Conservation (phyloP, 345 rosid genomes). For the Nephelium lappaceum region DNA sequence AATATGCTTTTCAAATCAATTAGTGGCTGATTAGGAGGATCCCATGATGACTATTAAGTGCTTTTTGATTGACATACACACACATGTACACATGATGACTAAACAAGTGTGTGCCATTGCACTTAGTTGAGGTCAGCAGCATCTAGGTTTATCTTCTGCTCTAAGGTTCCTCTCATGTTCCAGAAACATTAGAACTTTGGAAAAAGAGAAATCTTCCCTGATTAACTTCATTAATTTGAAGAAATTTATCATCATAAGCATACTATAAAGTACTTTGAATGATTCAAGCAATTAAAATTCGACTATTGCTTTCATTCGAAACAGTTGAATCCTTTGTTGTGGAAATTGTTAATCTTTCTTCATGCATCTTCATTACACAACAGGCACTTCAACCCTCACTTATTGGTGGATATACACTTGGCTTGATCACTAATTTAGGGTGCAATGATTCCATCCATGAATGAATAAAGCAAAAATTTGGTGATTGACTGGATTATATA, state of each 20-base stretch:
- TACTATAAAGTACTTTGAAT: no score
- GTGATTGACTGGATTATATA: neutral
- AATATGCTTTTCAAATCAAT: neutral
- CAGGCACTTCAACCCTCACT: neutral
- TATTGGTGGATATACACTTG: neutral
- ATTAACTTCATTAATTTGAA: neutral
- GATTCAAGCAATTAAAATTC: neutral
- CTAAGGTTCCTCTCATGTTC: neutral
- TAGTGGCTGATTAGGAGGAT: slow-evolving; percentile 9
- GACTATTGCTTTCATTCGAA: neutral
- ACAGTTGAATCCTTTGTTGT: neutral
- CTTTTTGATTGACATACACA: neutral
- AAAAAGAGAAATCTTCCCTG: neutral
- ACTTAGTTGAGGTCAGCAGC: neutral
- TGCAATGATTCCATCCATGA: slow-evolving; percentile 5
- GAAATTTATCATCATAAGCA: no score
- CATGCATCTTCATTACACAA: neutral
- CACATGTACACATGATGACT: no score
- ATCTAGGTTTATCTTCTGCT: neutral
- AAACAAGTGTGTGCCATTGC: neutral
- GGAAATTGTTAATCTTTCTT: neutral
- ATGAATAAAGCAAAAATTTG: neutral
- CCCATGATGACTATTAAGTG: slow-evolving; percentile 5
- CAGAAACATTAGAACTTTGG: neutral
- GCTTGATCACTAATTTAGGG: neutral